Base-by-base conservation (phyloP, 306 rosid genomes). In the Fagus sylvatica region DNA sequence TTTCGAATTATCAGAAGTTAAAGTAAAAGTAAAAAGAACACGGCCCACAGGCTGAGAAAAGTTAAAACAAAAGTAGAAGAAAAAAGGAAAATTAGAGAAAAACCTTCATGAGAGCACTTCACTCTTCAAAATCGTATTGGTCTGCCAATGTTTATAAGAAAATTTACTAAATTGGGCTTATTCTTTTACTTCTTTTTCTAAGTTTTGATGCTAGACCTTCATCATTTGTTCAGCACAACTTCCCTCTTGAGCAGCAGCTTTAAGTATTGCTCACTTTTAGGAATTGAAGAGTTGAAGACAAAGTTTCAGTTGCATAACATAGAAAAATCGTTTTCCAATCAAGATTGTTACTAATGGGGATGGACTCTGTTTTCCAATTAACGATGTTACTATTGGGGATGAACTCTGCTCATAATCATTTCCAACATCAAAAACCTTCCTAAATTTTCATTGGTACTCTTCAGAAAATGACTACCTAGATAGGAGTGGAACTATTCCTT, bases 91-190 rank as follows among this genome's bases (percentile, higher is more conserved):
- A 64, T 12, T 11, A 55, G 30, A 55, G 2, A 55, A 55, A 55
- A 16, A 55, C 16, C 16, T 55, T 55, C 5, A 55, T 55, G 61
- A 55, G 51, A 22, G 28, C 28, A 8, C 51, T 46, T 46, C 51
- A 46, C 11, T 10, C 51, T 46, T 46, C 11, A 13, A 46, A 46
- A 46, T 46, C 11, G 13, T 46, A 8, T 46, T 46, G 51, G 51
- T 46, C 51, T 46, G 51, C 51, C 51, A 46, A 10, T 46, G 51
- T 46, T 46, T 46, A 46, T 46, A 12, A 46, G 51, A 46, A 46
- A 8, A 46, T 46, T 46, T 46, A 46, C 98, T 92, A 73, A 93
- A 93, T 28, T 90, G 76, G 97, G 97, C 88, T 73, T 1, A 16
- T 53, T 15, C 32, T 32, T 6, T 11, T 55, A 8, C 2, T 7